Evolutionary conservation across 1,284 basidiomycete genomes (phyloP), one percentile per base, ranked within the genome.

Genomic region (Marasmius fiardii): DNA sequence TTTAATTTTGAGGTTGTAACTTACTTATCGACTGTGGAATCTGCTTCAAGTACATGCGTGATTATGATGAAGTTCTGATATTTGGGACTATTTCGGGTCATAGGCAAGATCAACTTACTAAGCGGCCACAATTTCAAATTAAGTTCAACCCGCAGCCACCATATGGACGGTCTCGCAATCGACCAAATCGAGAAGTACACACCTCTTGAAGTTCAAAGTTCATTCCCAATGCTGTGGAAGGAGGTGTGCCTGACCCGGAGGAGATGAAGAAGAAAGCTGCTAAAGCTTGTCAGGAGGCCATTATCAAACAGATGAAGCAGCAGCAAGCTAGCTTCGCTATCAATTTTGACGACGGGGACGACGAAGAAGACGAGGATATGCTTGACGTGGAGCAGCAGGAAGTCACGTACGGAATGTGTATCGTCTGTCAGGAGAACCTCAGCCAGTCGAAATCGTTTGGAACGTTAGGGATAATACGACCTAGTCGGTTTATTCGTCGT

Each of bases 391-490:
- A 68, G 0, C 78, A 80, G 20, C 76, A 79, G 35, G 68, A 78
- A n/a, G 69, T 80, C 16, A 85, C 85, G 23, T 88, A 88, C 60
- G 97, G 96, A 1, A 90, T 88, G 24, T 99, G 97, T 69, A 99
- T 99, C 61, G 92, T 99, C 7, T 99, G 97, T 65, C 97, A 99
- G 69, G 97, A 99, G 69, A 90, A 94, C 58, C 82, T 98, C 49
- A 90, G 86, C 58, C 72, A 78, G 0, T 74, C 80, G 12, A 81
- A 83, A 58, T 78, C 92, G 0, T 98, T 98, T 66, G 97, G 97
- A 12, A 86, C 85, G 48, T 80, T 99, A n/a, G 93, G 91, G 1
- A 78, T 96, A 56, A 69, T 99, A 4, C 96, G 98, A 68, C 88
- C 93, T 0, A 98, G 95, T 69, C 82, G 92, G 37, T 75, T 95